A percentile compares a stretch with the other conserved stretches of the same genome.
These are phyloP conservation scores for Diospyros lotus DNA, from an alignment of 148 eudicot species.

Conservation along the genomic window DNA sequence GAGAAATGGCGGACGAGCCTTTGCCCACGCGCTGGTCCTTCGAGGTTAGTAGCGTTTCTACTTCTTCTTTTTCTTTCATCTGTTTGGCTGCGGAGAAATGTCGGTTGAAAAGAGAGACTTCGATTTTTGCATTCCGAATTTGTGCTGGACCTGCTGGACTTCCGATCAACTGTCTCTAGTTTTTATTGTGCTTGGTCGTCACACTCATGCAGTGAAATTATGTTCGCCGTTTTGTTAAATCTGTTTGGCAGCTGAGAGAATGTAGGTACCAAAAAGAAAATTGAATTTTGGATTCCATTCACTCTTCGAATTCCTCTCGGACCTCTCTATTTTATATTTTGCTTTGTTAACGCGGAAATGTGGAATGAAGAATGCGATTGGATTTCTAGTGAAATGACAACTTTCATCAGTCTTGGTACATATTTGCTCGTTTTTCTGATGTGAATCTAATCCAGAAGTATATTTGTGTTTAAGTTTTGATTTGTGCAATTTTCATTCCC, in stretches of 20 bases:
- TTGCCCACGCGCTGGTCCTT: constrained; percentile 72
- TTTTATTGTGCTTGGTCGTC: too few relatives aligned
- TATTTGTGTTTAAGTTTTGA: too few relatives aligned
- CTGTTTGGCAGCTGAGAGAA: background rate
- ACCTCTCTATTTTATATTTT: background rate
- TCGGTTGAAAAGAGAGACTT: background rate
- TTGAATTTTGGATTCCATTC: background rate
- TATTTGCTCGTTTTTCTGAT: too few relatives aligned
- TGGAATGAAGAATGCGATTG: too few relatives aligned
- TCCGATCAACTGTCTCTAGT: too few relatives aligned
- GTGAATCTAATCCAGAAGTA: too few relatives aligned
- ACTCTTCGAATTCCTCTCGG: background rate
- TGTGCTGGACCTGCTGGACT: too few relatives aligned
- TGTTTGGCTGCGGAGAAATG: background rate
- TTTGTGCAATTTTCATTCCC: too few relatives aligned
- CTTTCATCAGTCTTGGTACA: too few relatives aligned
- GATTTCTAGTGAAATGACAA: too few relatives aligned
- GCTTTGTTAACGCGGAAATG: too few relatives aligned
- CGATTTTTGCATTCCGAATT: background rate
- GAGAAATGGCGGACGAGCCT: constrained; percentile 59
- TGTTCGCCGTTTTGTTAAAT: background rate
- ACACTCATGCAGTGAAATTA: too few relatives aligned
- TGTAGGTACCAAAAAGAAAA: background rate
- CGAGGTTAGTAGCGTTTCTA: constrained; percentile 32
- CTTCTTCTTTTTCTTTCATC: background rate